Evolutionary conservation across 148 eudicot genomes (phyloP), one percentile per base, ranked within the genome.

Genomic region (Arctostaphylos glauca): DNA sequence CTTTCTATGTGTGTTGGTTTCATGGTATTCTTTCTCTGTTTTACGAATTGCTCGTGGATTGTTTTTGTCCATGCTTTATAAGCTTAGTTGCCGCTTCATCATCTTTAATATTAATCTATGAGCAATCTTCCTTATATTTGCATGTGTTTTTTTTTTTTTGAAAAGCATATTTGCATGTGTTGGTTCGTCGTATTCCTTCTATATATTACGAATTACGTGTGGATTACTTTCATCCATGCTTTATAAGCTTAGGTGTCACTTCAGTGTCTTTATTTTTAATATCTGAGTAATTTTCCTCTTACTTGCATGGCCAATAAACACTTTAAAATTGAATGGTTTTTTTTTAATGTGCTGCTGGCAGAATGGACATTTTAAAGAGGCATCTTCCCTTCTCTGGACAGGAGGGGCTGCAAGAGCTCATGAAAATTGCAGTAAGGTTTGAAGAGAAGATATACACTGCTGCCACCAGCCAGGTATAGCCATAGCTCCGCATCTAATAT

Each of bases 381-480:
- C 98, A 94, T 85, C 89, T 94, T 83, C 99, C 98, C 0, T 88
- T 86, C 72, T 85, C 93, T 80, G 99, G 97, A 72, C 90, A 85
- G 87, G 98, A 94, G 79, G 99, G 97, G 70, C 81, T 92, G 62
- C 88, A 86, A 81, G 97, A 92, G 84, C 94, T 94, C 81, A 90
- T 86, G 87, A 91, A 92, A 81, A 93, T 96, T 86, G 97, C 99
- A 41, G 82, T 90, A 64, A 92, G 92, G 86, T 96, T 96, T 88
- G 99, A 96, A 87, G 99, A 94, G 86, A 93, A 91, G 88, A 94
- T 91, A 71, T 94, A 90, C 83, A 85, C 83, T 84, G 92, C 91
- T 70, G 95, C 98, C 52, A 92, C 94, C 21, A 93, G 89, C 87
- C 98, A 93, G 94, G 98, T 96, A 21, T 21, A 68, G 46, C n/a